Conservation (phyloP, 495 filamentous ascomycete genomes). For the Penicillium crystallinum region DNA sequence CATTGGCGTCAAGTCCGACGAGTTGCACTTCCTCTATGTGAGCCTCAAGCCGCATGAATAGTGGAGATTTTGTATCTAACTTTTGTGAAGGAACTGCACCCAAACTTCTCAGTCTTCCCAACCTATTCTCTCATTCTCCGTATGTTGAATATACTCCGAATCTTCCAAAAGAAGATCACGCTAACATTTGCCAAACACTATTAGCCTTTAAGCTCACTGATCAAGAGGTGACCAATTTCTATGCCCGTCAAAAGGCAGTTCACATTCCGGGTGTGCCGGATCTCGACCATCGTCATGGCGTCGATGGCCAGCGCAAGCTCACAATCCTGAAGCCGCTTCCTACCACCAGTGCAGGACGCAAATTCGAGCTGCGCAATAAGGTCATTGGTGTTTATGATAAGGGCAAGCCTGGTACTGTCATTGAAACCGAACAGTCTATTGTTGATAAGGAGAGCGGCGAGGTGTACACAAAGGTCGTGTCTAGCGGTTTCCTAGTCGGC, state of each 20-base stretch:
- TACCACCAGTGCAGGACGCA: slow-evolving; percentile 60
- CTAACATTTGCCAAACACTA: neutral
- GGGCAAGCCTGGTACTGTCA: slow-evolving; percentile 74
- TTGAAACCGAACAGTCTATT: slow-evolving; percentile 74
- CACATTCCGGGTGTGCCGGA: slow-evolving; percentile 72
- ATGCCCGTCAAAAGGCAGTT: slow-evolving; percentile 52
- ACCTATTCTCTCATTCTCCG: slow-evolving; percentile 81
- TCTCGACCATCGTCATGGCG: slow-evolving; percentile 66
- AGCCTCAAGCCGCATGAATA: slow-evolving; percentile 11
- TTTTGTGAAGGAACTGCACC: slow-evolving; percentile 66
- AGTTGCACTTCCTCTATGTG: slow-evolving; percentile 88
- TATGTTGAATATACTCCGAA: slow-evolving; percentile 30
- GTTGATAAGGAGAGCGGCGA: slow-evolving; percentile 67
- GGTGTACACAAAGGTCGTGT: slow-evolving; percentile 62
- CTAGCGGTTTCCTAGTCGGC: slow-evolving; percentile 71
- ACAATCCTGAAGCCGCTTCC: slow-evolving; percentile 75
- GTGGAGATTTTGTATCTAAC: neutral
- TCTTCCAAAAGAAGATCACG: neutral
- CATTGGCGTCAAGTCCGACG: slow-evolving; percentile 77
- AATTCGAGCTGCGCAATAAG: slow-evolving; percentile 73
- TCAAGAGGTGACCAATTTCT: slow-evolving; percentile 83
- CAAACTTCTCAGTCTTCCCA: slow-evolving; percentile 77
- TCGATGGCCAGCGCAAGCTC: slow-evolving; percentile 82
- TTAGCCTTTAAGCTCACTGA: slow-evolving; percentile 74
- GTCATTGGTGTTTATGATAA: slow-evolving; percentile 90